Evolutionary conservation across 1,284 basidiomycete species (phyloP), one percentile per base, ranked within the genome.

Genomic region (Moniliella sp.): DNA sequence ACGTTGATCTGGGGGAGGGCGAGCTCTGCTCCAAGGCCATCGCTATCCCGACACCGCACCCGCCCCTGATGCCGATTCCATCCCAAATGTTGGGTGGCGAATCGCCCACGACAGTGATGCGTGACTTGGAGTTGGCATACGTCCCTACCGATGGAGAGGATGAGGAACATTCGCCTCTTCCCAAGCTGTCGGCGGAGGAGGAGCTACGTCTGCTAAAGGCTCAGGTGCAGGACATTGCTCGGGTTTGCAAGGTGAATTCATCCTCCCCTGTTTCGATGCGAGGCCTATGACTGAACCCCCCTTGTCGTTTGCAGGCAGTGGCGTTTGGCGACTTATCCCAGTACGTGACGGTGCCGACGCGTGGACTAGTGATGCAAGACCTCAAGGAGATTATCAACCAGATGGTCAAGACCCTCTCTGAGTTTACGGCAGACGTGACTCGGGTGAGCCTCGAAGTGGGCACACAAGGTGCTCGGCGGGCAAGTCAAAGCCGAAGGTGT

Each of bases 361-460:
- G 93, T 62, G 86, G 86, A 44, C 78, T 78, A 37, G 81, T 88
- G 39, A 91, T 97, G 82, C 78, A 84, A 12, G 81, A 91, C 63
- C 73, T 94, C 55, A 93, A 93, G 68, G 82, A 93, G 46, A 84
- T 88, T 48, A 91, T 94, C 67, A 94, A 94, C 57, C 76, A 77
- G 27, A 93, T 94, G 81, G 62, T 62, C 12, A 75, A 79, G 55
- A 80, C 86, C 47, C 66, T 88, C 42, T 78, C 76, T 40, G 78
- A 78, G 1, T 91, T 93, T 55, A 84, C 88, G 5, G 75, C 75
- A 12, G 86, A 97, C 62, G 86, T 94, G 28, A 93, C 83, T 1
- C 72, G 86, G 50, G 84, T 94, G 42, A 76, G 73, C 47, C 74
- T 82, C 57, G 83, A 91, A 63, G 84, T 65, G 37, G 61, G 63